Evolutionary conservation across 169 alveolate species (phyloP), one percentile per base, ranked within the genome.

Genomic region (Cystoisospora suis): DNA sequence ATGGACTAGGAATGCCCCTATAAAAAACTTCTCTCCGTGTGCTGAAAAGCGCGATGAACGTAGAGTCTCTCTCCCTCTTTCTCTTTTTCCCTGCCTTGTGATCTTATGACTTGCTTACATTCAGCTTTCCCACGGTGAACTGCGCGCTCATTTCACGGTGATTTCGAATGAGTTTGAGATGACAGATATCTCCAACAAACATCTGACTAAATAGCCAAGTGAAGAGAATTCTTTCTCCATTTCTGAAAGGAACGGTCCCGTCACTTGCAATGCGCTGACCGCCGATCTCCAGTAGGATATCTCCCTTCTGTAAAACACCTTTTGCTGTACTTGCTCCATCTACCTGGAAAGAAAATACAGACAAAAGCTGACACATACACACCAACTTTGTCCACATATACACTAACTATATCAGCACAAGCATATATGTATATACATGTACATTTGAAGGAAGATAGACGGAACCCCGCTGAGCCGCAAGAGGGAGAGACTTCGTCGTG

Each of bases 201-300:
- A 81, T 77, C 83, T 89, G 93, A 34, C 83, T 70, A 20, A 92
- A 72, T 2, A 92, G 3, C 91, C 93, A 92, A n/a, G 61, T 69
- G 69, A 88, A 92, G 23, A 61, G 75, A n/a, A 92, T 88, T 4
- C 94, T 38, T 44, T 92, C 94, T 0, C 94, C 94, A 23, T 79
- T 81, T 20, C 91, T 3, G 77, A 92, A 92, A 9, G 87, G 61
- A 5, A 92, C 94, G 29, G 93, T 92, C 53, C 94, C 94, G 61
- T 92, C 94, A 17, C 86, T 87, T 15, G 94, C 94, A 32, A 92
- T 90, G 42, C 32, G 23, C 70, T 59, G 29, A 45, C 87, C 93
- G 5, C 70, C 80, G 23, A 92, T 72, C 6, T 75, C 75, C 69
- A 88, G 45, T 32, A 92, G 88, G 29, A 92, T 88, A 42, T 92